Evolutionary conservation across 306 rosid species (phyloP).

Genomic region (Coriaria nepalensis): DNA sequence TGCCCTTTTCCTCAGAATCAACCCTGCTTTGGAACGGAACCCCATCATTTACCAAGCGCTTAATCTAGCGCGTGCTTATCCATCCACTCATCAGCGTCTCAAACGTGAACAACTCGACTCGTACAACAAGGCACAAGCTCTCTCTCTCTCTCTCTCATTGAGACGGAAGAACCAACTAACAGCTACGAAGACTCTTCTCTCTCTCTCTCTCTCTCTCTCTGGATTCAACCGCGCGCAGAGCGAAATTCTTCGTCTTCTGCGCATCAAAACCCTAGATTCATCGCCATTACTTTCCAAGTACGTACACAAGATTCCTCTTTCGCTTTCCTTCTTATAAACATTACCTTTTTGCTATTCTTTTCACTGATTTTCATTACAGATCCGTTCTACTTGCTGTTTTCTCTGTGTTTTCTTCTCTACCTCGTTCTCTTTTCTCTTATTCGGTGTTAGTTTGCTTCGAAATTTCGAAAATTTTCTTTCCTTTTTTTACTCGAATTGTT

Average conservation of each 20-base stretch:
- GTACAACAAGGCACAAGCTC: slow-evolving; percentile 10
- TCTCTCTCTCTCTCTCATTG: slow-evolving; percentile 17
- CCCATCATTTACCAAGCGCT: slow-evolving; percentile 14
- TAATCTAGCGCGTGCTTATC: slow-evolving; percentile 8
- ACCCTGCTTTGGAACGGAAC: slow-evolving; percentile 17
- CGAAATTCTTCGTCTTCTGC: slow-evolving; percentile 26
- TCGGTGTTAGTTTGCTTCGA: slow-evolving; percentile 4
- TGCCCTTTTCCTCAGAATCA: slow-evolving; percentile 17
- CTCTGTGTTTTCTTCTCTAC: slow-evolving; percentile 9
- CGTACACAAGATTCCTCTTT: slow-evolving; percentile 24
- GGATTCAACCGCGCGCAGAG: slow-evolving; percentile 31
- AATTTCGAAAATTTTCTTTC: slow-evolving; percentile 12
- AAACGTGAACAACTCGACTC: slow-evolving; percentile 41
- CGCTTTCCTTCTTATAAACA: slow-evolving; percentile 2
- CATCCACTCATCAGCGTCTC: slow-evolving; percentile 4
- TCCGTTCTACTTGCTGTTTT: slow-evolving; percentile 30
- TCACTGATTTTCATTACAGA: slow-evolving; percentile 26
- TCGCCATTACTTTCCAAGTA: slow-evolving; percentile 31
- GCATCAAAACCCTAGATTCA: slow-evolving; percentile 39
- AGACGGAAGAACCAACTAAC: slow-evolving; percentile 27
- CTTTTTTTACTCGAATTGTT: slow-evolving; percentile 22
- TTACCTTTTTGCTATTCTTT: slow-evolving; percentile 7
- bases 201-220: slow-evolving; percentile 19
- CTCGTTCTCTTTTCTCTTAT: slow-evolving; percentile 1
- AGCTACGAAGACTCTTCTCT: slow-evolving; percentile 19